Base-by-base conservation (phyloP, 2,329 filamentous ascomycete species). In the Westerdykella aurantiaca region DNA sequence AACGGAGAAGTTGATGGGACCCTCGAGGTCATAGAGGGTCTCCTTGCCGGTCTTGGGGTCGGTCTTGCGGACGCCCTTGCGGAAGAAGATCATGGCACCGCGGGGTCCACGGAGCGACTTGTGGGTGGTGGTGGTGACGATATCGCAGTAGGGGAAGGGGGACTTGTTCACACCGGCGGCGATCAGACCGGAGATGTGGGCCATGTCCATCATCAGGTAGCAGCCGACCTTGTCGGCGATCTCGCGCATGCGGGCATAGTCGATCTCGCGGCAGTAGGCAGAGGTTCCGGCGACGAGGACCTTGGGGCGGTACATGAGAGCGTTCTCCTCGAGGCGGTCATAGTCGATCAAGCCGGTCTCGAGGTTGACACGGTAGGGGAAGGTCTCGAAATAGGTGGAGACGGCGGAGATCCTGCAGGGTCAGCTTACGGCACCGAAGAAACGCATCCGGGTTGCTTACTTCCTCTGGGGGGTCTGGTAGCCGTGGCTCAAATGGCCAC, bases 31-130 rank as follows among this genome's bases (percentile, higher is more conserved):
- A 72, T 96, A 98, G 65, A 87, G 71, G 56, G 85, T 82, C 62
- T 95, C 83, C 67, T 86, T 84, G 63, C 89, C 90, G 39, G 85
- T 88, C 78, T 95, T 95, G 49, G 84, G 72, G 68, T 95, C 86
- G 41, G 83, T 81, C 66, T 81, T 83, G 56, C 91, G 80, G 29
- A 96, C 86, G 51, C 93, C 93, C 71, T 88, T 94, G 58, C 93
- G 85, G 82, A 84, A 98, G 79, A 98, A 98, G 69, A 98, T 98
- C 82, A 98, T 87, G 60, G 93, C 93, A 56, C 93, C 93, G 63
- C 93, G 83, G 31, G 93, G 93, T 31, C 93, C 93, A 65, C 93
- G 86, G 51, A 98, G 80, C 47, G 88, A 95, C 77, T 98, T 98
- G 79, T 98, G 93, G 50, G 88, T 96, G 31, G 93, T 98, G 17